A percentile compares a stretch with the other conserved stretches of the same genome.
phyloP scores from a whole-genome alignment of 2,329 filamentous ascomycete genomes.

The Colletotrichum kahawae region DNA sequence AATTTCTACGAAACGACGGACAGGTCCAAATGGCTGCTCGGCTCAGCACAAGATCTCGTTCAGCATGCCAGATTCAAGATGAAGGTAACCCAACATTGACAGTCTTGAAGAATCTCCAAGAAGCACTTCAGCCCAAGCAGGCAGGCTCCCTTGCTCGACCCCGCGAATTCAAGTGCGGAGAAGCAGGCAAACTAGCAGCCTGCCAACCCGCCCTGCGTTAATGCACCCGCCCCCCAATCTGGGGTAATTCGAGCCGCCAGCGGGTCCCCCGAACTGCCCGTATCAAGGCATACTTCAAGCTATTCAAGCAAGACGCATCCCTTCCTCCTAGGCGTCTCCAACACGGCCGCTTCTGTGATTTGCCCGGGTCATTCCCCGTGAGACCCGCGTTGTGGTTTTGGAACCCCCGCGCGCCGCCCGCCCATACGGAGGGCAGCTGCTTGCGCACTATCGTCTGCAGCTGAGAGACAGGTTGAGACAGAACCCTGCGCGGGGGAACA shows the following conservation, averaged over 20 bases:
- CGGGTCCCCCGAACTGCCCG: neutral
- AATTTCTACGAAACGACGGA: neutral
- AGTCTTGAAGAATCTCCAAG: neutral
- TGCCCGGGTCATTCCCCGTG: neutral
- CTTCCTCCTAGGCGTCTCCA: neutral
- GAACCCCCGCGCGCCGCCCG: neutral
- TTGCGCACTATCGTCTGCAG: neutral
- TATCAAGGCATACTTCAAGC: neutral
- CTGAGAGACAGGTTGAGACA: neutral
- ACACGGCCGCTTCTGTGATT: neutral
- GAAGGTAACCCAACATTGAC: neutral
- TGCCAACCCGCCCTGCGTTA: neutral
- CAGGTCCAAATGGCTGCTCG: neutral
- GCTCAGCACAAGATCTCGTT: neutral
- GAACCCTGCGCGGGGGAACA: neutral
- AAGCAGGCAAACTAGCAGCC: neutral
- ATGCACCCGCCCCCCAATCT: neutral
- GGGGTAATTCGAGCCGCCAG: conserved; percentile 18
- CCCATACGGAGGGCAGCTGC: neutral
- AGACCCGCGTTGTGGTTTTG: neutral
- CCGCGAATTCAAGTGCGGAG: conserved; percentile 10
- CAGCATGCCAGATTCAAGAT: neutral
- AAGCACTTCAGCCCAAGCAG: neutral
- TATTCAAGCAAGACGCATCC: neutral
- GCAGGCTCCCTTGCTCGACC: neutral